Base-by-base conservation (phyloP, 2,329 filamentous ascomycete genomes). In the Penicillium rolfsii region DNA sequence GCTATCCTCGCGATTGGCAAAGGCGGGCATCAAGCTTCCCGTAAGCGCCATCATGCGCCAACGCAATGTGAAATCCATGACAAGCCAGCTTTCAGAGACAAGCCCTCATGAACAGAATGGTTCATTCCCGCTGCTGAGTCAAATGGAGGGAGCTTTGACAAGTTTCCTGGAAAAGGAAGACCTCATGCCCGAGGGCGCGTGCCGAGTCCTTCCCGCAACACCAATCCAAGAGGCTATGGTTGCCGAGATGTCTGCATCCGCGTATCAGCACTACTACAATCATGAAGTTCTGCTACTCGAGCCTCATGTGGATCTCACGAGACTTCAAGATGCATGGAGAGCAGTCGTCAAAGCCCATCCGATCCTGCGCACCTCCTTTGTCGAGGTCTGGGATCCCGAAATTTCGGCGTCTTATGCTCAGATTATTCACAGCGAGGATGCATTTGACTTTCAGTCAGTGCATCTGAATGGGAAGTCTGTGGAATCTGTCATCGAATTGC, bases 151-250 rank as follows among this genome's bases (percentile, higher is more conserved):
- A 55, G 59, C 70, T 9, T 76, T 87, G 11, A 76, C 66, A 55
- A 56, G 64, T 3, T 80, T 79, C 49, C 74, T 84, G 3, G 62
- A 69, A 22, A 63, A 65, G 0, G 71, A 71, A 3, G 77, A 71
- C 0, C 67, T 77, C 24, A 62, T 77, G 60, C 70, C 83, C 7
- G 62, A 73, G 0, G 69, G 79, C 11, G 69, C 89, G 0, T 85
- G 90, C 54, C 73, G 81, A 3, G 76, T 94, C 2, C 76, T 95
- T 2, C 93, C 93, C 0, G 84, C 89, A 0, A 96, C 93, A 0
- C 88, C 93, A 6, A 81, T 96, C 5, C 93, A 98, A 76, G 92
- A 97, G 73, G 88, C 89, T 1, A 92, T 97, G 87, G 79, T 96
- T 2, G 87, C 88, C 0, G 90, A 91, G 62, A 96, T 96, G 90